phyloP scores from a whole-genome alignment of 768 basidiomycete genomes.

The Pleurotus salmoneostramineus region DNA sequence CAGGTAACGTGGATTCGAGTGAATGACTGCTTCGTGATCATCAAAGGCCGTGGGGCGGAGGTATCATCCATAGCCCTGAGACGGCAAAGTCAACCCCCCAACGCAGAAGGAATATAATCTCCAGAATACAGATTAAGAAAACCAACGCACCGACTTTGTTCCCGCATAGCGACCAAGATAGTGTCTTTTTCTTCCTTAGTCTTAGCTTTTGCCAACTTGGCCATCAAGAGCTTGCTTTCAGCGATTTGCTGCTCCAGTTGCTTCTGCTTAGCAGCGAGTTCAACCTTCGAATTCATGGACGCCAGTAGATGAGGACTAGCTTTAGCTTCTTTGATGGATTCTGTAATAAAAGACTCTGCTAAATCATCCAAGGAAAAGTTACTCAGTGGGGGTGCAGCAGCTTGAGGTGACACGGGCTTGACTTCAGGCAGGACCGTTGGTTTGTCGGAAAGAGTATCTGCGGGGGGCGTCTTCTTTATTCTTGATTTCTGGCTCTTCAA shows the following conservation, averaged over 20 bases:
- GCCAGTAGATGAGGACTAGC: slow-evolving; percentile 16
- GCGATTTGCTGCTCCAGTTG: slow-evolving; percentile 48
- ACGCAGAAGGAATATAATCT: not conserved
- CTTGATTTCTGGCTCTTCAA: slow-evolving; percentile 33
- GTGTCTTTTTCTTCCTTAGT: slow-evolving; percentile 49
- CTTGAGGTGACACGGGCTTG: not conserved
- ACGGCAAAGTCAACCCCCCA: not conserved
- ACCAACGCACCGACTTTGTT: slow-evolving; percentile 48
- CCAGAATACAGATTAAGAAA: not conserved
- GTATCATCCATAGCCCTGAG: not conserved
- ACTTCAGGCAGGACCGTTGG: not conserved
- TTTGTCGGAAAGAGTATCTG: not conserved
- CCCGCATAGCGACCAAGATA: slow-evolving; percentile 41
- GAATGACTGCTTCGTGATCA: not conserved
- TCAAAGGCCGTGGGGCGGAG: not conserved
- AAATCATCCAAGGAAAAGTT: slow-evolving; percentile 45
- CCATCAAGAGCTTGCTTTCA: slow-evolving; percentile 50
- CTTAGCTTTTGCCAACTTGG: slow-evolving; percentile 34
- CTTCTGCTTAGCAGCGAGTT: slow-evolving; percentile 44
- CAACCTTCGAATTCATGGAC: slow-evolving; percentile 17
- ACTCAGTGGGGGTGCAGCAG: not conserved
- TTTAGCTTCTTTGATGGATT: slow-evolving; percentile 46
- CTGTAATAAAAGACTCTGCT: slow-evolving; percentile 54
- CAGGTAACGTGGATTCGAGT: not conserved
- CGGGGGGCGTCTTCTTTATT: slow-evolving; percentile 3